These are phyloP conservation scores for Cetradonia linearis DNA, from an alignment of 495 filamentous ascomycete genomes.

Conservation along the genomic window DNA sequence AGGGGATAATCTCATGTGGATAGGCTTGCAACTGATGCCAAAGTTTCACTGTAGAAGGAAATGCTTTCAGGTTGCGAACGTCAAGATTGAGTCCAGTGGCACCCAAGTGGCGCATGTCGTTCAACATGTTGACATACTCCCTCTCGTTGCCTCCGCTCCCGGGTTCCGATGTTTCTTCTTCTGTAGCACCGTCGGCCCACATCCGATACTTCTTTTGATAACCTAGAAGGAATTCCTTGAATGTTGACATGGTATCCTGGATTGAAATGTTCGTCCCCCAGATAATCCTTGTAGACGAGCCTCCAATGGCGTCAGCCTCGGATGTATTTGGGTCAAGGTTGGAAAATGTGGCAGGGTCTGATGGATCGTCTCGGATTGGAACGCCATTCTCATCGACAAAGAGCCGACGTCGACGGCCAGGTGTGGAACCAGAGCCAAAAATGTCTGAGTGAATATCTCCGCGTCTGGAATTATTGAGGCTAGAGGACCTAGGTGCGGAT, in stretches of 20 bases:
- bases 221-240: slow-evolving; percentile 84
- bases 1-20: slow-evolving; percentile 86
- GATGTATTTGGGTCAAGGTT: slow-evolving; percentile 82
- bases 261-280: slow-evolving; percentile 98
- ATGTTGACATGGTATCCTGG: slow-evolving; percentile 70
- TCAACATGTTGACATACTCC: slow-evolving; percentile 76
- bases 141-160: slow-evolving; percentile 52
- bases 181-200: slow-evolving; percentile 72
- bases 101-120: slow-evolving; percentile 81
- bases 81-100: slow-evolving; percentile 79
- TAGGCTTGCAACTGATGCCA: slow-evolving; percentile 93
- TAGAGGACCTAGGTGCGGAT: slow-evolving; percentile 38
- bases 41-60: slow-evolving; percentile 82
- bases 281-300: slow-evolving; percentile 68
- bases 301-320: slow-evolving; percentile 79
- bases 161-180: slow-evolving; percentile 56
- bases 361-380: slow-evolving; percentile 50
- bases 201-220: slow-evolving; percentile 89
- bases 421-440: slow-evolving; percentile 56
- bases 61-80: slow-evolving; percentile 79
- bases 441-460: slow-evolving; percentile 76
- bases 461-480: slow-evolving; percentile 46
- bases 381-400: slow-evolving; percentile 76
- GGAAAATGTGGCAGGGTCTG: slow-evolving; percentile 76
- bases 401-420: slow-evolving; percentile 54